phyloP scores from a whole-genome alignment of 805 yeast species.

The Wickerhamiella musiphila region DNA sequence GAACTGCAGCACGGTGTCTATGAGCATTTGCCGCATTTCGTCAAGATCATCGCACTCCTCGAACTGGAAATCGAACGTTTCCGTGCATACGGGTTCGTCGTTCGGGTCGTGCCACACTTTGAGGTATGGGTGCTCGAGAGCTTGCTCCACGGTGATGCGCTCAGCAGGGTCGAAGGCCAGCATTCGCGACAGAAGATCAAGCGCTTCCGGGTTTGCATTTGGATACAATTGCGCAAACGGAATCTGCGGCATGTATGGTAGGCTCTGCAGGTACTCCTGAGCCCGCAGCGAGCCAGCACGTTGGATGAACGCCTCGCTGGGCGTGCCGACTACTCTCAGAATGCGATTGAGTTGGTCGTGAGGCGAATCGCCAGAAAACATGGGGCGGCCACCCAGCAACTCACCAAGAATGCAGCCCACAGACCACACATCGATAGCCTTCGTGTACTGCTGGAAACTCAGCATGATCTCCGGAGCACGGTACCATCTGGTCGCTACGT shows the following conservation, averaged over 20 bases:
- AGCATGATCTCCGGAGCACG: slow-evolving; percentile 96
- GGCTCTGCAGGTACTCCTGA: slow-evolving; percentile 64
- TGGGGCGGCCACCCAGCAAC: slow-evolving; percentile 66
- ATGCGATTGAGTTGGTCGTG: slow-evolving; percentile 78
- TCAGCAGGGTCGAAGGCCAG: slow-evolving; percentile 69
- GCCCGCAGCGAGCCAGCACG: slow-evolving; percentile 69
- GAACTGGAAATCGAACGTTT: slow-evolving; percentile 76
- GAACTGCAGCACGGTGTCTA: slow-evolving; percentile 45
- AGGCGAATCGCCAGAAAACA: slow-evolving; percentile 89
- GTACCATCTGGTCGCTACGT: slow-evolving; percentile 96
- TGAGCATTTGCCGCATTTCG: slow-evolving; percentile 62
- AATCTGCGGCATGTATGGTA: slow-evolving; percentile 52
- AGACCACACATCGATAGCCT: slow-evolving; percentile 93
- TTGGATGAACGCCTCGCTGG: slow-evolving; percentile 47
- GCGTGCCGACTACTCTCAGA: slow-evolving; percentile 76
- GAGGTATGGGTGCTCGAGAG: slow-evolving; percentile 73
- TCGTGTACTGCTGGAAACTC: slow-evolving; percentile 80
- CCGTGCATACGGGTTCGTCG: slow-evolving; percentile 83
- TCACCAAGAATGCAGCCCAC: slow-evolving; percentile 94
- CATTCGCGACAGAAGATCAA: slow-evolving; percentile 52
- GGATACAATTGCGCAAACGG: slow-evolving; percentile 34
- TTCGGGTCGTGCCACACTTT: slow-evolving; percentile 82
- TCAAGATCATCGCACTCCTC: slow-evolving; percentile 66
- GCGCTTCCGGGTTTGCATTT: slow-evolving; percentile 45
- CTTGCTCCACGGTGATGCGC: slow-evolving; percentile 70